Percentiles rank a stretch among this genome's conserved stretches.
These are phyloP conservation scores for Pachyrhizus erosus DNA, from an alignment of 306 rosid species.

Conservation along the genomic window DNA sequence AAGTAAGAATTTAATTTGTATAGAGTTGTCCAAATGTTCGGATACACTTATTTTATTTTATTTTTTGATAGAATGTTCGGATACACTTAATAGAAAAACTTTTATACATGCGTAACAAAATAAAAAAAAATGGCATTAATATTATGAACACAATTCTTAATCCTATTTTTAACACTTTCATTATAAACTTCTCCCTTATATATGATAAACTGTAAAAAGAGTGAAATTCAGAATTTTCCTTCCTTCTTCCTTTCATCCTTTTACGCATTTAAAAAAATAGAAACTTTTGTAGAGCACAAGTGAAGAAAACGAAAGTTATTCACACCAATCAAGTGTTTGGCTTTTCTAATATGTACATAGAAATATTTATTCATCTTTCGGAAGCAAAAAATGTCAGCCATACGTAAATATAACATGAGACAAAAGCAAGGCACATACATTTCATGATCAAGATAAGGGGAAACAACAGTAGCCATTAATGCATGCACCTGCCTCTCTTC, in stretches of 20 bases:
- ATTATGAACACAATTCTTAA: background rate
- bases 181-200: too few relatives aligned
- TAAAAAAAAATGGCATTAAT: background rate
- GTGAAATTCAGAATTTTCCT: background rate
- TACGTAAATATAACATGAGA: background rate
- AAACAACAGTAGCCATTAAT: conserved; percentile 14
- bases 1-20: too few relatives aligned
- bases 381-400: background rate
- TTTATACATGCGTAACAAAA: too few relatives aligned
- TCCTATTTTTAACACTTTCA: background rate
- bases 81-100: too few relatives aligned
- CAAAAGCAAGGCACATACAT: background rate
- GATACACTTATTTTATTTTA: too few relatives aligned
- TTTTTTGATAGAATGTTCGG: too few relatives aligned
- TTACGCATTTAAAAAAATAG: too few relatives aligned
- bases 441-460: background rate
- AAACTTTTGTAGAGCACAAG: background rate
- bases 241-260: background rate
- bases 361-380: background rate
- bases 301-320: background rate
- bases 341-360: background rate
- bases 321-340: background rate
- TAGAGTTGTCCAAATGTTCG: too few relatives aligned
- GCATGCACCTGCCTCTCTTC: conserved; percentile 20
- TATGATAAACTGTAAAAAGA: background rate